Conservation (phyloP, 176 grass and related monocot species). For the Paspalum vaginatum region DNA sequence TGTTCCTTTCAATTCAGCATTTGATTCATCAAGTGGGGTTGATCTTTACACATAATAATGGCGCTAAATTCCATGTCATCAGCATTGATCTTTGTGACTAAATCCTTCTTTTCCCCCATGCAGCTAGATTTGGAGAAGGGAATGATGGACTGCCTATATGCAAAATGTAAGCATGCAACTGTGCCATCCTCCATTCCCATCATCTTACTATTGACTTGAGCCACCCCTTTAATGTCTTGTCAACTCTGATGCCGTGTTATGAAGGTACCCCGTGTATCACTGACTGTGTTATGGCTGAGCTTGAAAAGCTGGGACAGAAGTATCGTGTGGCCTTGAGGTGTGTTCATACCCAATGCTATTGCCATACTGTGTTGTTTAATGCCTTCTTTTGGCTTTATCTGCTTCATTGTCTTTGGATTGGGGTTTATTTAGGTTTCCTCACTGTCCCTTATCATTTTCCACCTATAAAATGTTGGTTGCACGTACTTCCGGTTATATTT, state of each 20-base stretch:
- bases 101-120: constrained; percentile 24
- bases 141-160: constrained; percentile 99
- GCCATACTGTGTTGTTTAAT: neutral
- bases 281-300: constrained; percentile 95
- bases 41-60: constrained; percentile 14
- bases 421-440: neutral
- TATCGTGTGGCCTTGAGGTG: constrained; percentile 92
- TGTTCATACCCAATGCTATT: neutral
- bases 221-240: neutral
- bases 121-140: constrained; percentile 99
- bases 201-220: neutral
- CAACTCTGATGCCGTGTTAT: constrained; percentile 25
- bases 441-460: neutral
- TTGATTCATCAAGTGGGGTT: neutral
- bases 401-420: neutral
- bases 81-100: neutral
- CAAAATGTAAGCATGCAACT: constrained; percentile 71
- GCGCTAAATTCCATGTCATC: neutral
- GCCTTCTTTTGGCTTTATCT: neutral
- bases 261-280: constrained; percentile 91
- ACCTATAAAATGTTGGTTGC: neutral
- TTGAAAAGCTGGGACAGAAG: constrained; percentile 94
- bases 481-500: neutral
- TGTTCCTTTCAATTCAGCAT: neutral
- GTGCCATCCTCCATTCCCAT: neutral